These are phyloP conservation scores for Schizothecium vesticola DNA, from an alignment of 495 filamentous ascomycete species.

Conservation along the genomic window DNA sequence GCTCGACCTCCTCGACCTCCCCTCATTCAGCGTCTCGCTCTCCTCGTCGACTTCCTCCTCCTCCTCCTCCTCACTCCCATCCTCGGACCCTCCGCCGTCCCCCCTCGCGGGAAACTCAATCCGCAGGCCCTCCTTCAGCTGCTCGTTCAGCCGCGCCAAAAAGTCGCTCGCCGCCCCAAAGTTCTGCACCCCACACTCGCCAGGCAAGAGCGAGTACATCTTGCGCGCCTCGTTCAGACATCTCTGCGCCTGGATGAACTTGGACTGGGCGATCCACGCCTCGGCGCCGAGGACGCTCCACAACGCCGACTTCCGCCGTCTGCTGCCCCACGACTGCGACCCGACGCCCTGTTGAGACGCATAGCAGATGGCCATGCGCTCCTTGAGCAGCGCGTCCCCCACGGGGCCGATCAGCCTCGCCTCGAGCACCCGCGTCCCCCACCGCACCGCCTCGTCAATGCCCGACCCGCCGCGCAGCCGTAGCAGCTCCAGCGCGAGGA, in stretches of 20 bases:
- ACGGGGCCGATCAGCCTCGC: slow-evolving; percentile 65
- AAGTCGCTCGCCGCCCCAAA: slow-evolving; percentile 59
- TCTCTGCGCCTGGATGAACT: slow-evolving; percentile 61
- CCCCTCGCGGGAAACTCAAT: slow-evolving; percentile 15
- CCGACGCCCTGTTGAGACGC: slow-evolving; percentile 61
- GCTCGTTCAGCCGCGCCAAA: slow-evolving; percentile 54
- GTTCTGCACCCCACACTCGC: slow-evolving; percentile 48
- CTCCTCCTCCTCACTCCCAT: slow-evolving; percentile 32
- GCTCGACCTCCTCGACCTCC: slow-evolving; percentile 38
- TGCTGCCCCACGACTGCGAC: slow-evolving; percentile 58
- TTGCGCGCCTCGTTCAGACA: slow-evolving; percentile 65
- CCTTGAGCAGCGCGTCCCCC: slow-evolving; percentile 72
- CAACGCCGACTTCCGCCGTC: slow-evolving; percentile 78
- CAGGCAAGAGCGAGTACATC: slow-evolving; percentile 58
- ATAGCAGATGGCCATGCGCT: slow-evolving; percentile 81
- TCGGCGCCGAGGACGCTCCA: slow-evolving; percentile 84
- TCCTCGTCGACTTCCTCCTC: slow-evolving; percentile 55
- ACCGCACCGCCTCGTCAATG: slow-evolving; percentile 80
- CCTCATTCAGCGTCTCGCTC: slow-evolving; percentile 46
- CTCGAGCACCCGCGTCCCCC: slow-evolving; percentile 77
- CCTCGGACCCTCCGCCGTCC: slow-evolving; percentile 18
- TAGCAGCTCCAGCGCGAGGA: slow-evolving; percentile 75
- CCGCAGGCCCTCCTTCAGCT: slow-evolving; percentile 50
- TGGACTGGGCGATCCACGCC: slow-evolving; percentile 68
- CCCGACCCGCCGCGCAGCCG: slow-evolving; percentile 69